phyloP scores from a whole-genome alignment of 306 rosid species.

The Cucumis melo region DNA sequence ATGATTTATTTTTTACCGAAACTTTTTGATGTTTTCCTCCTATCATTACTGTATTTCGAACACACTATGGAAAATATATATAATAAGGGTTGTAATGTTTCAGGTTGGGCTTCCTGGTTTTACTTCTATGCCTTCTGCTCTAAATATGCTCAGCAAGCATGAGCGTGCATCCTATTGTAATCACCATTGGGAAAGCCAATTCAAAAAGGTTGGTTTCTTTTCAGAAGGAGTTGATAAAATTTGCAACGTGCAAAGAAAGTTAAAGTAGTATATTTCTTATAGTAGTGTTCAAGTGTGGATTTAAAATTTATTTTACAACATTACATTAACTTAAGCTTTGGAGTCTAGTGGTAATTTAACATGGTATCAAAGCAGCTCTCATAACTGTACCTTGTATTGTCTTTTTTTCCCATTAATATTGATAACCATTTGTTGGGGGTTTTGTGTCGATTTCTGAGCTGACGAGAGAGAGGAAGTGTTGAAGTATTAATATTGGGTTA shows the following conservation, averaged over 20 bases:
- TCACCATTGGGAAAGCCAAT: slow-evolving; percentile 88
- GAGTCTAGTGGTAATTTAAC: neutral
- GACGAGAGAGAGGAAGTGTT: neutral
- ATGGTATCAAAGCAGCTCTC: neutral
- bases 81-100: slow-evolving; percentile 4
- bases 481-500: neutral
- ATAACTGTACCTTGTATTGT: neutral
- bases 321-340: neutral
- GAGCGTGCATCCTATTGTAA: slow-evolving; percentile 98
- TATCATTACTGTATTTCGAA: neutral
- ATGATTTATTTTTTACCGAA: too few species aligned
- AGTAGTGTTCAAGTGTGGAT: neutral
- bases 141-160: slow-evolving; percentile 81
- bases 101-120: slow-evolving; percentile 98
- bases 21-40: neutral
- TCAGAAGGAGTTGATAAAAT: neutral
- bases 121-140: slow-evolving; percentile 87
- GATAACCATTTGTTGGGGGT: neutral
- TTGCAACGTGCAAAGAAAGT: neutral
- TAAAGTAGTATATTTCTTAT: neutral
- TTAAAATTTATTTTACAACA: neutral
- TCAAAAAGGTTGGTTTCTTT: slow-evolving; percentile 57
- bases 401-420: neutral
- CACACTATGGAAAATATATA: neutral
- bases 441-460: neutral